Evolutionary conservation across 2,329 filamentous ascomycete genomes (phyloP).

Genomic region (Fusarium acutatum): DNA sequence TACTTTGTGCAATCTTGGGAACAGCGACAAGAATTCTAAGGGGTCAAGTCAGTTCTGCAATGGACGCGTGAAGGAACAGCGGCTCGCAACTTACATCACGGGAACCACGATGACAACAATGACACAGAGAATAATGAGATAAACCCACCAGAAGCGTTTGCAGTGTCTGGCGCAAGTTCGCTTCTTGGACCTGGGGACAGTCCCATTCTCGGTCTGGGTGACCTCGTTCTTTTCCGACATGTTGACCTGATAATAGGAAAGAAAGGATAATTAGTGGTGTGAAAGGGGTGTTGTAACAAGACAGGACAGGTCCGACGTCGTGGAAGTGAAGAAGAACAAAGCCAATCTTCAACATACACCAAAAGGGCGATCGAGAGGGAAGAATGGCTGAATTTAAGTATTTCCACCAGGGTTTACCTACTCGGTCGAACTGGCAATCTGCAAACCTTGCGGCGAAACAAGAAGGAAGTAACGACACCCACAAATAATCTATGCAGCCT

Average conservation of each 20-base stretch:
- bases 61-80: background rate
- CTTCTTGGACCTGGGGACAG: constrained; percentile 46
- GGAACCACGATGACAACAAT: constrained; percentile 64
- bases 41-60: constrained; percentile 10
- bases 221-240: constrained; percentile 52
- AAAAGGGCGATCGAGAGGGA: constrained; percentile 6
- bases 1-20: constrained; percentile 64
- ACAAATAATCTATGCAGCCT: constrained; percentile 11
- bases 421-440: constrained; percentile 14
- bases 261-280: background rate
- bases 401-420: background rate
- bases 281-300: background rate
- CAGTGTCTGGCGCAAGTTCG: constrained; percentile 57
- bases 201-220: constrained; percentile 47
- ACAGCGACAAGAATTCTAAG: constrained; percentile 64
- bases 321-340: constrained; percentile 17
- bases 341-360: constrained; percentile 23
- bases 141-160: constrained; percentile 68
- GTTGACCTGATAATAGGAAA: constrained; percentile 4
- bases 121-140: constrained; percentile 60
- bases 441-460: constrained; percentile 15
- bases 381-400: constrained; percentile 38
- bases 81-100: constrained; percentile 61
- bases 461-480: constrained; percentile 15
- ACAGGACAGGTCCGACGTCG: constrained; percentile 4